Conservation (phyloP, 495 filamentous ascomycete species). For the Parathielavia hyrcaniae region DNA sequence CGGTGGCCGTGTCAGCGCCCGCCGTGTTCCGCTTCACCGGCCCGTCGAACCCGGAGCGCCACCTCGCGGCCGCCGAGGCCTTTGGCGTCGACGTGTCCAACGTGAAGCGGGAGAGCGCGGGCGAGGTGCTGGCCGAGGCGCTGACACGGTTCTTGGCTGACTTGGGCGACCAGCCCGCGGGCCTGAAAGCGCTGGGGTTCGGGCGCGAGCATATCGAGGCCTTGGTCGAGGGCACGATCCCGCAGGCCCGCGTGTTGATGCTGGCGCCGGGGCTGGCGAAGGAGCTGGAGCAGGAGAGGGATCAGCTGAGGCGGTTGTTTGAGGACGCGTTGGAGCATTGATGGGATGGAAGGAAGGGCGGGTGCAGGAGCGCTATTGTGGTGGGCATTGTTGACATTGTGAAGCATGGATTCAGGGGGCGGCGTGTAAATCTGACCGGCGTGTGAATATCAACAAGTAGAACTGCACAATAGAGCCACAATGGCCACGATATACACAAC, state of each 20-base stretch:
- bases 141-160: slow-evolving; percentile 69
- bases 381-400: not conserved
- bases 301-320: slow-evolving; percentile 47
- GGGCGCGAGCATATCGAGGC: slow-evolving; percentile 62
- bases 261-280: slow-evolving; percentile 73
- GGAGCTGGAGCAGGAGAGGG: slow-evolving; percentile 59
- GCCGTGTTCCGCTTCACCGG: slow-evolving; percentile 92
- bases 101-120: slow-evolving; percentile 80
- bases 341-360: slow-evolving; percentile 1
- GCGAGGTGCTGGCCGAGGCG: slow-evolving; percentile 77
- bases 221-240: slow-evolving; percentile 89
- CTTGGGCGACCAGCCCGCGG: slow-evolving; percentile 84
- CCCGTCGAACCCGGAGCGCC: slow-evolving; percentile 82
- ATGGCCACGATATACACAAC: not conserved
- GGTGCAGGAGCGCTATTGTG: not conserved
- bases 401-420: not conserved
- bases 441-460: not conserved
- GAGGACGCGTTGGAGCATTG: slow-evolving; percentile 46
- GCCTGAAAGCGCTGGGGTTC: slow-evolving; percentile 80
- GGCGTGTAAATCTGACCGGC: not conserved
- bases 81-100: slow-evolving; percentile 86
- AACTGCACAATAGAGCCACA: not conserved
- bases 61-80: slow-evolving; percentile 78
- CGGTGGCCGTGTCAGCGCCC: slow-evolving; percentile 88
- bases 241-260: slow-evolving; percentile 85